Base-by-base conservation (phyloP, 768 basidiomycete genomes). In the Xerocomellus chrysenteron region DNA sequence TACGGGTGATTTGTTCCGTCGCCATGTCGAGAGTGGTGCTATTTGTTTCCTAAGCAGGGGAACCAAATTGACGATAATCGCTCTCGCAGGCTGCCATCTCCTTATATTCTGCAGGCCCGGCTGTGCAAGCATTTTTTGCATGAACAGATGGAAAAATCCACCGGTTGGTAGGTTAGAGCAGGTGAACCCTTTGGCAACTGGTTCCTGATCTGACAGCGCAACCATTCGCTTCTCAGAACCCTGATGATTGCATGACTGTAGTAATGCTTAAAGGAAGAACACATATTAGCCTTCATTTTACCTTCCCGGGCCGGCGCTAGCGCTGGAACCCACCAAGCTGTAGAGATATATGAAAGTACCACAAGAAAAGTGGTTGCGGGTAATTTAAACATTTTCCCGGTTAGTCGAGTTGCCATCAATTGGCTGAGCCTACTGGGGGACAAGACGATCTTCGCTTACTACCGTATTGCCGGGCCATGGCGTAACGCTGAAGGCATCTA, bases 321-420 rank as follows among this genome's bases (percentile, higher is more conserved):
- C 36, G 50, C 61, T 57, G 67, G 61, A 63, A 35, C 49, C 32
- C 10, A 43, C 66, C 66, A 67, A 57, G 67, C 66, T 67, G 66
- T 67, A 52, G 53, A 55, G 33, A 50, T 2, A 51, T 37, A 40
- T 16, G n/a, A 39, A 50, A 14, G 14, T 8, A 19, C 42, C 32
- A 26, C 33, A 16, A 21, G 13, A 5, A 36, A 2, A 28, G 37
- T 37, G 14, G 35, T 30, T 16, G 14, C 17, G 8, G 36, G 0
- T 9, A 1, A 47, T 46, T 5, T 17, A 43, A 16, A 30, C 37
- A 21, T 47, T 57, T 13, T 10, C 8, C 44, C 26, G 16, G 28
- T 26, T 24, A 17, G 14, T 55, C 30, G 49, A 41, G 6, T 16
- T n/a, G 35, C 32, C 17, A 32, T 50, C 48, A n/a, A 44, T 16